Conservation (phyloP, 2,329 filamentous ascomycete species). For the Penicillium griseofulvum region DNA sequence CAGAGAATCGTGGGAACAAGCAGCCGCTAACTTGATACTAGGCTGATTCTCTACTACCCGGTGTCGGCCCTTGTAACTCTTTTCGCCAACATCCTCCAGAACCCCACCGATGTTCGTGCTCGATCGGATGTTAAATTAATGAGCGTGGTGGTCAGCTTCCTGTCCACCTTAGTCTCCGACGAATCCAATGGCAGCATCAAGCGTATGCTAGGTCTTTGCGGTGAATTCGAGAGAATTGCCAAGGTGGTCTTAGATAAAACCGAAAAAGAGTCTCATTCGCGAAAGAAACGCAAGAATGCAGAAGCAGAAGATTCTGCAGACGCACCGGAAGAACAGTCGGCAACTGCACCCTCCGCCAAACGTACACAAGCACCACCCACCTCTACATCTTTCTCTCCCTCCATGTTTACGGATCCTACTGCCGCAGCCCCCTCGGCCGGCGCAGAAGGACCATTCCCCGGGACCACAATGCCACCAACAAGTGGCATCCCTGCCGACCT, state of each 20-base stretch:
- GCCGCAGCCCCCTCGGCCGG: conserved; percentile 16
- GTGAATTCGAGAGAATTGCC: conserved; percentile 95
- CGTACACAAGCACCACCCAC: conserved; percentile 20
- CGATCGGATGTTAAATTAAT: conserved; percentile 87
- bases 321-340: conserved; percentile 18
- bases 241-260: conserved; percentile 86
- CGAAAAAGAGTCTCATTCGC: conserved; percentile 75
- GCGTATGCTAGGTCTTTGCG: conserved; percentile 88
- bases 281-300: conserved; percentile 79
- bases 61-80: conserved; percentile 92
- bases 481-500: conserved; percentile 24
- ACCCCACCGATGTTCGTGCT: conserved; percentile 83
- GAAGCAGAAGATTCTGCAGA: conserved; percentile 45
- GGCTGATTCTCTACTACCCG: conserved; percentile 93
- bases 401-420: conserved; percentile 24
- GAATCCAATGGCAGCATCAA: conserved; percentile 87
- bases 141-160: conserved; percentile 87
- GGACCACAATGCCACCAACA: conserved; percentile 23
- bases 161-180: conserved; percentile 84
- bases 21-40: conserved; percentile 28
- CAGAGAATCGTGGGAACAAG: neutral
- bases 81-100: conserved; percentile 95
- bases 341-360: conserved; percentile 27
- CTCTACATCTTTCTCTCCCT: conserved; percentile 26
- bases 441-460: conserved; percentile 24